Conservation (phyloP, 1,284 basidiomycete species). For the Melampsora medusae region DNA sequence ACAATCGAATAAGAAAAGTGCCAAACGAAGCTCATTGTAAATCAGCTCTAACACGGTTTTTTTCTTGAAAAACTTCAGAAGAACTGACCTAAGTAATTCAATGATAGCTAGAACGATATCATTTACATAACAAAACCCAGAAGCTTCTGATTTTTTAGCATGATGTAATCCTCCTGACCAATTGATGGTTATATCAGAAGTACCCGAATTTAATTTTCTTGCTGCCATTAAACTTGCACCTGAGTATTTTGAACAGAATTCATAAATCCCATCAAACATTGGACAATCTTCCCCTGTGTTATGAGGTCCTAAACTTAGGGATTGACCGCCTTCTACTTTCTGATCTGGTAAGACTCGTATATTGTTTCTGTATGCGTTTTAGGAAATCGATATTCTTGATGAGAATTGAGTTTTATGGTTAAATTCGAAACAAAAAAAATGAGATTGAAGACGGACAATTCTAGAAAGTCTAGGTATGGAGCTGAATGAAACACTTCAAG, state of each 20-base stretch:
- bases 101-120: slow-evolving; percentile 90
- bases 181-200: slow-evolving; percentile 93
- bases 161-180: slow-evolving; percentile 96
- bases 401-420: slow-evolving; percentile 59
- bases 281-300: slow-evolving; percentile 94
- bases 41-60: background rate
- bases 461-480: slow-evolving; percentile 93
- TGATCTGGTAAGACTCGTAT: slow-evolving; percentile 56
- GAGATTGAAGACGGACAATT: slow-evolving; percentile 62
- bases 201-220: slow-evolving; percentile 74
- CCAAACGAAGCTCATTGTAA: background rate
- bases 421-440: background rate
- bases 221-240: slow-evolving; percentile 87
- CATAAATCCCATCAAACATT: slow-evolving; percentile 85
- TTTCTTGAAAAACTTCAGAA: background rate
- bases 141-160: slow-evolving; percentile 91
- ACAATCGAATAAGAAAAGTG: background rate
- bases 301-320: slow-evolving; percentile 46
- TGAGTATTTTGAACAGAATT: slow-evolving; percentile 87
- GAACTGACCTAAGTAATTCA: slow-evolving; percentile 74
- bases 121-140: slow-evolving; percentile 94
- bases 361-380: slow-evolving; percentile 36
- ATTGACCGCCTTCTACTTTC: background rate
- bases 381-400: slow-evolving; percentile 67
- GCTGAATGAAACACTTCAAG: slow-evolving; percentile 83